Base-by-base conservation (phyloP, 305 asterid genomes). In the Stenogyne calaminthoides region DNA sequence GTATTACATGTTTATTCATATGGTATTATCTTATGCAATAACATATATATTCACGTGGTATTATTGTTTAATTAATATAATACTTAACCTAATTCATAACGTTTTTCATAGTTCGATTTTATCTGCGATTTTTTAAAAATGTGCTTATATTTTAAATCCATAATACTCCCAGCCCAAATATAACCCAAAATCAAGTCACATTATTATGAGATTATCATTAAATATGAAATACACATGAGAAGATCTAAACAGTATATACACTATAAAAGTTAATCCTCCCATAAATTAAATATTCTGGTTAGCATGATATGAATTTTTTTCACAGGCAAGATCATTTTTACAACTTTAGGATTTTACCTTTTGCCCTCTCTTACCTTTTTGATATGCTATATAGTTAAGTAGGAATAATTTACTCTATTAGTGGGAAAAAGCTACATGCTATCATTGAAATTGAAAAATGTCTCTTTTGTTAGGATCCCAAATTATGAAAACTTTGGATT, bases 381-480 rank as follows among this genome's bases (percentile, higher is more conserved):
- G 22, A 56, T 69, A 18, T 56, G 63, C 22, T 56, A 36, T 18
- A 49, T 49, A 52, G n/a, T 40, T 73, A 67, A 65, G 73, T 75
- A 65, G 42, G 51, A 78, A 70, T 40, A 75, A 61, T 73, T 66
- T 66, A 60, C 79, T 78, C 69, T 78, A 73, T 72, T 66, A 75
- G 84, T 76, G 86, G 81, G 85, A 51, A 73, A 78, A 70, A 80
- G 81, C 49, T 68, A 72, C 52, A 18, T 78, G 70, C 70, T 73
- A 78, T 66, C 55, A 70, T 80, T 82, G 75, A 49, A 77, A 66
- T 77, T 77, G 59, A 32, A 67, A 69, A 79, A 67, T 61, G 78
- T 70, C 56, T 59, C 65, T 69, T 81, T 79, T 76, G 70, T 67
- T 84, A 66, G 80, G 80, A 77, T 72, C 77, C 77, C 74, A 72